Conservation (phyloP, 2,329 filamentous ascomycete species). For the Blumeria hordei region DNA sequence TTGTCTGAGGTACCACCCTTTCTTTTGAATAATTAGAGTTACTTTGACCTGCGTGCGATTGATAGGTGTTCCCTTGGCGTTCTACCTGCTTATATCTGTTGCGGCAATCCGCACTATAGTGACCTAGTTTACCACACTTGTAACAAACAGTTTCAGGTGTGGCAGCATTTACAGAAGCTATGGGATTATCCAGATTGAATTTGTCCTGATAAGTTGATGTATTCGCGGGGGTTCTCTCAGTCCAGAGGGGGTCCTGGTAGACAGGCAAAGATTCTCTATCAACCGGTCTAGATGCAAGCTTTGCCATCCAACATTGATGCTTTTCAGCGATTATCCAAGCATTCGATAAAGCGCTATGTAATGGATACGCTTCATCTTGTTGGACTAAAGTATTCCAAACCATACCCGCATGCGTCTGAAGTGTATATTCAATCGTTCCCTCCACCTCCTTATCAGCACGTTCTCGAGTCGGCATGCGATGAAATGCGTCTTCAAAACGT, state of each 20-base stretch:
- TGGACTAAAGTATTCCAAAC: neutral
- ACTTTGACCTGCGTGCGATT: too few species aligned
- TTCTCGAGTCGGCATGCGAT: neutral
- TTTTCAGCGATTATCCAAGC: neutral
- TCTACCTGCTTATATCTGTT: too few species aligned
- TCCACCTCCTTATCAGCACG: neutral
- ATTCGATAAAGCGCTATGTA: neutral
- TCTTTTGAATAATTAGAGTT: too few species aligned
- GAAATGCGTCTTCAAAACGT: neutral
- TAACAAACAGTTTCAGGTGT: constrained; percentile 1
- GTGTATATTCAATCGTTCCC: neutral
- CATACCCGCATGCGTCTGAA: neutral
- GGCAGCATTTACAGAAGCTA: neutral
- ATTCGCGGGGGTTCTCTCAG: neutral
- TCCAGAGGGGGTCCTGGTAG: neutral
- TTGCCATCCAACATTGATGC: neutral
- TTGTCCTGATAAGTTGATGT: neutral
- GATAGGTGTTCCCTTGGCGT: too few species aligned
- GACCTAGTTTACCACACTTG: neutral
- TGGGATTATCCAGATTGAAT: neutral
- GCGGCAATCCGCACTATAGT: neutral
- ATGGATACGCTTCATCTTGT: neutral
- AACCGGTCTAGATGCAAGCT: neutral
- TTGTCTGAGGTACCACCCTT: too few species aligned
- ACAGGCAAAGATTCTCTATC: neutral